Base-by-base conservation (phyloP, 805 yeast genomes). In the Tetrapisispora arboricola region DNA sequence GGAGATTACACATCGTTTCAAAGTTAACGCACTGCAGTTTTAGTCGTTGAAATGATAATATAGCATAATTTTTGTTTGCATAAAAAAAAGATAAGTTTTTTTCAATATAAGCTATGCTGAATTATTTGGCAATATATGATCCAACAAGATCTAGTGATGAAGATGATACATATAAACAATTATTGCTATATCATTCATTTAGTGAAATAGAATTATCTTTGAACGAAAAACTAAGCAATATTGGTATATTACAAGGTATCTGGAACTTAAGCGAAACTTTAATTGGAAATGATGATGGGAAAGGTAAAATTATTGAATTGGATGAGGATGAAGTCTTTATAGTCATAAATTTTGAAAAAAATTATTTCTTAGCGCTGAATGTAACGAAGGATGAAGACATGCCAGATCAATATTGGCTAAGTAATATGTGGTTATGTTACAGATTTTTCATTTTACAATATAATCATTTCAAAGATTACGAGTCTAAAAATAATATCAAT, bases 191-290 rank as follows among this genome's bases (percentile, higher is more conserved):
- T 47, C 65, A 57, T 47, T 59, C 49, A 12, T 58, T 60, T 39
- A 44, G 36, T 8, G 39, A 43, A 4, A 49, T 32, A 1, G 51
- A 49, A 17, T 38, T 32, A 33, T 39, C 60, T 11, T 45, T 55
- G 11, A 61, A 67, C 45, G 63, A 56, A 6, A 61, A 66, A 45
- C 48, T 68, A 27, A 49, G 66, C 21, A 60, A 58, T 18, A 57
- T 71, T 16, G 74, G 76, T 1, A 49, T 71, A 24, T 57, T 70
- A 3, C 69, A 69, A 39, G 75, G 72, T 2, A 48, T 65, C 18
- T 60, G 58, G 60, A 41, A 50, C 2, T 48, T 57, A 18, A 53
- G 54, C 1, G 42, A 46, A 8, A 46, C 55, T 4, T 37, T 52
- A 5, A 45, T 44, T 18, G 41, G 34, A 16, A 17, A 29, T 16